Conservation (phyloP, 2,329 filamentous ascomycete genomes). For the Xylaria sp. region DNA sequence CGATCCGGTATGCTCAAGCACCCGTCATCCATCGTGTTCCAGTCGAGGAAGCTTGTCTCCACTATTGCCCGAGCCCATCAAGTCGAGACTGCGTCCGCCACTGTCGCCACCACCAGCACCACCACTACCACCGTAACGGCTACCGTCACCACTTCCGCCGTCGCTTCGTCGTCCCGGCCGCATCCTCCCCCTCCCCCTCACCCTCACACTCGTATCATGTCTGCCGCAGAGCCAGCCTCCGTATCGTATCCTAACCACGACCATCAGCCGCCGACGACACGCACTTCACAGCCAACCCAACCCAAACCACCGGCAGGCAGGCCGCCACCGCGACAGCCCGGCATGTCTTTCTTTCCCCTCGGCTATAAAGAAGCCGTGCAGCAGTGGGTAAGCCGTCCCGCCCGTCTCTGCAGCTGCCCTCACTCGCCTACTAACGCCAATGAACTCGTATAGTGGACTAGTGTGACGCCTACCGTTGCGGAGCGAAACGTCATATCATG, state of each 20-base stretch:
- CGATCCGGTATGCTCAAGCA: constrained; percentile 59
- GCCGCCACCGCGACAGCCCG: constrained; percentile 47
- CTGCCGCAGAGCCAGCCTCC: constrained; percentile 45
- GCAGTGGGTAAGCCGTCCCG: constrained; percentile 79
- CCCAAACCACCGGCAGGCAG: constrained; percentile 48
- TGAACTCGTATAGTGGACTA: constrained; percentile 74
- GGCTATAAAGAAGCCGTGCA: constrained; percentile 91
- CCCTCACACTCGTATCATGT: constrained; percentile 28
- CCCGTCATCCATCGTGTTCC: constrained; percentile 55
- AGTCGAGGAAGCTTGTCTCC: constrained; percentile 56
- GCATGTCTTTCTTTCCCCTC: constrained; percentile 76
- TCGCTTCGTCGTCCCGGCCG: constrained; percentile 33
- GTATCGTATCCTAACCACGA: constrained; percentile 38
- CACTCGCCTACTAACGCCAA: constrained; percentile 41
- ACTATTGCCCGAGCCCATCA: constrained; percentile 46
- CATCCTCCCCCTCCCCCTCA: constrained; percentile 38
- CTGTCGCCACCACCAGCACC: not conserved
- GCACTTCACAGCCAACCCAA: constrained; percentile 60
- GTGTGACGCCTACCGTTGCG: constrained; percentile 81
- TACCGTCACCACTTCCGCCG: constrained; percentile 9
- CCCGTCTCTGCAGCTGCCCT: constrained; percentile 10
- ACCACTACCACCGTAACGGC: not conserved
- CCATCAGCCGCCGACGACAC: constrained; percentile 57
- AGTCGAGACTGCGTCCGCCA: constrained; percentile 36
- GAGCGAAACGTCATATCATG: constrained; percentile 89